These are phyloP conservation scores for Aureobasidium leucospermi DNA, from an alignment of 2,329 filamentous ascomycete species.

Conservation along the genomic window DNA sequence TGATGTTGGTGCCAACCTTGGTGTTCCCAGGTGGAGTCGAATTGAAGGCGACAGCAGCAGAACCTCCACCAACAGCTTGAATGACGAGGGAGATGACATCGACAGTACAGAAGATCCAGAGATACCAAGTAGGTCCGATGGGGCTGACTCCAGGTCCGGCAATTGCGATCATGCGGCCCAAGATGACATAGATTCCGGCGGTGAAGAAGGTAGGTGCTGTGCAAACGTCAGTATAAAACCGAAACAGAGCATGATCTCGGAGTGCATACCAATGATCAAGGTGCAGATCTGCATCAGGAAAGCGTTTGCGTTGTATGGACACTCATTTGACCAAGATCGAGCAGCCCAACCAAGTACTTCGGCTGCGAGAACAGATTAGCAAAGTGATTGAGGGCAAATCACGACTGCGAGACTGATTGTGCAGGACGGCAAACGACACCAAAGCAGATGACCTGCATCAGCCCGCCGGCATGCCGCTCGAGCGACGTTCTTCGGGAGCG, in stretches of 20 bases:
- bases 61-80: constrained; percentile 52
- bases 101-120: constrained; percentile 50
- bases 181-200: constrained; percentile 56
- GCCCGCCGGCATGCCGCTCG: too few species aligned
- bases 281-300: constrained; percentile 34
- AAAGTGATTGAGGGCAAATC: not conserved
- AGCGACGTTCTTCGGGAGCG: too few species aligned
- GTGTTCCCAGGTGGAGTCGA: constrained; percentile 19
- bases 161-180: constrained; percentile 51
- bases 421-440: not conserved
- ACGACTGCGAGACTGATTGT: too few species aligned
- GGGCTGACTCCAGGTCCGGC: constrained; percentile 30
- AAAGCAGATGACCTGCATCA: too few species aligned
- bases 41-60: constrained; percentile 23
- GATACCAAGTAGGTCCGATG: constrained; percentile 24
- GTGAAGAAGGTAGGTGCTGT: constrained; percentile 55
- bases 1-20: constrained; percentile 50
- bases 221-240: not conserved
- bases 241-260: not conserved
- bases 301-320: constrained; percentile 22
- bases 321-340: constrained; percentile 10
- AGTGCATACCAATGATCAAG: constrained; percentile 11
- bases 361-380: not conserved
- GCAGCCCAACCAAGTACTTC: constrained; percentile 15
- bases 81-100: constrained; percentile 55